Evolutionary conservation across 495 filamentous ascomycete species (phyloP), one percentile per base, ranked within the genome.

Genomic region (Podospora didyma): DNA sequence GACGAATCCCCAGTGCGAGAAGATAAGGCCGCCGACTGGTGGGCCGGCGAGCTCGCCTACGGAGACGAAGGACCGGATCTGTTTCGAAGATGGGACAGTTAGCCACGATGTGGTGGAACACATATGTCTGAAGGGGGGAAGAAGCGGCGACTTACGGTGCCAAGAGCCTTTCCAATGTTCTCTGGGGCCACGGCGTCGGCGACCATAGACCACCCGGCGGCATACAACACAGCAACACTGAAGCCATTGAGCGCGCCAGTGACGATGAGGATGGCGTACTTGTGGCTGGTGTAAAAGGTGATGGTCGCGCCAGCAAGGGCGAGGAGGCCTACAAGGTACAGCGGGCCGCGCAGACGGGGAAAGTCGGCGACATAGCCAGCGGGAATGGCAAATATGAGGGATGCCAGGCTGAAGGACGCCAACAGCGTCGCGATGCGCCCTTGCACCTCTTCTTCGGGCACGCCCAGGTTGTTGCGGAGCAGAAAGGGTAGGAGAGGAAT

Each of bases 181-280:
- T 39, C 48, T 14, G 48, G 37, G 17, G 48, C 23, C 11, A 57
- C 55, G 5, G 49, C 48, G 49, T 57, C 55, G 39, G 39, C 55
- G 2, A 57, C 49, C 48, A 57, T 52, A 20, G 48, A 7, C 20
- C 35, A 57, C 16, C 55, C 55, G 20, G 55, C 55, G 2, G 55
- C 55, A 37, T 57, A 51, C 48, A 57, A 19, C 24, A 57, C 41
- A 35, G 55, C 55, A 17, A 47, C 41, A 19, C 55, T 57, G 34
- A 37, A 26, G 19, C 55, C 55, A 21, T 57, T 57, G 23, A 57
- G 42, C 1, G 49, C 48, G 17, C 55, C 31, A 1, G 48, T 42
- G 21, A 44, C 24, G 20, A 57, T 28, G 21, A 57, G 50, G 21
- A 46, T 42, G 17, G 19, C 48, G 24, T 22, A 57, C 9, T 20